A percentile compares a stretch with the other conserved stretches of the same genome.
Evolutionary conservation across 208 protist species (phyloP).

Genomic region (Novymonas esmeraldas): DNA sequence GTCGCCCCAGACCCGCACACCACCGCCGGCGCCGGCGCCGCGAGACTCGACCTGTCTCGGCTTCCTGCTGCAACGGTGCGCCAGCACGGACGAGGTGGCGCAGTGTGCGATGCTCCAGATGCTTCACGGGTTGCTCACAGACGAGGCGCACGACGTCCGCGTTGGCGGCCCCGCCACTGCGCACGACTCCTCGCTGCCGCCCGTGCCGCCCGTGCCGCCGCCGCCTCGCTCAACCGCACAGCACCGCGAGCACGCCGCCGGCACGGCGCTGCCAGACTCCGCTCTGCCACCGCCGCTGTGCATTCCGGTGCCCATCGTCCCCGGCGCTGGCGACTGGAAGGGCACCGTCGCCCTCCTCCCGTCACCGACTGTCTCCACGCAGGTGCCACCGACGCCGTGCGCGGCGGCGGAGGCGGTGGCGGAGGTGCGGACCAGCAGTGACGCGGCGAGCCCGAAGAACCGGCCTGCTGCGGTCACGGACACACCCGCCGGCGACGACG

Average conservation of each 20-base stretch:
- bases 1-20: background rate
- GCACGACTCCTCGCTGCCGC: background rate
- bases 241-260: background rate
- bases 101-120: constrained; percentile 22
- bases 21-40: background rate
- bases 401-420: background rate
- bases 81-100: constrained; percentile 7
- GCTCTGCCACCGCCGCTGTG: background rate
- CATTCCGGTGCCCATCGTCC: constrained; percentile 39
- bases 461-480: background rate
- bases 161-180: background rate
- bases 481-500: background rate
- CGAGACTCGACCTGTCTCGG: constrained; percentile 9
- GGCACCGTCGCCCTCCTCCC: constrained; percentile 18
- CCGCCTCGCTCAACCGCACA: background rate
- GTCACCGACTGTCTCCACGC: background rate
- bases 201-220: background rate
- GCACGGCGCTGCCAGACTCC: background rate
- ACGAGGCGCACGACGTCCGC: background rate
- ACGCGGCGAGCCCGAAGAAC: too few relatives aligned
- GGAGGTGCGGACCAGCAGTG: too few relatives aligned
- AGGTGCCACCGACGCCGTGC: background rate
- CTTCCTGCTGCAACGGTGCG: constrained; percentile 22
- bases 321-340: constrained; percentile 32
- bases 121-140: constrained; percentile 15